Conservation (phyloP, 1,284 basidiomycete genomes). For the Sphagnurus paluster region DNA sequence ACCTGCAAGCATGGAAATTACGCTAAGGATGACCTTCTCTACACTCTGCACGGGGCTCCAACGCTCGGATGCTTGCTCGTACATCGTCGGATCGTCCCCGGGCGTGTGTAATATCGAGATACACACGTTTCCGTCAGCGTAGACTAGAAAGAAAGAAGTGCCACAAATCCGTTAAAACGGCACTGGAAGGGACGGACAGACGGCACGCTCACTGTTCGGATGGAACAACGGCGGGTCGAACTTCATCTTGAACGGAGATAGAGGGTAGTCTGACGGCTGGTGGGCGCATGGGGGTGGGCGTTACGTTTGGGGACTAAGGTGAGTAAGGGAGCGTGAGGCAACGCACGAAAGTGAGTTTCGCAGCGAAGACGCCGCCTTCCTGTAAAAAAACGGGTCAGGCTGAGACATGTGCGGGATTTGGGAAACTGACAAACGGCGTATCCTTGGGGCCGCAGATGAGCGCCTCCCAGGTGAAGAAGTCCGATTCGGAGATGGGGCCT, state of each 20-base stretch:
- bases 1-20: constrained; percentile 99
- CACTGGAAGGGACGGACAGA: constrained; percentile 2
- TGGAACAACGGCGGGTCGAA: constrained; percentile 98
- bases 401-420: constrained; percentile 6
- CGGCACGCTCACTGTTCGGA: constrained; percentile 81
- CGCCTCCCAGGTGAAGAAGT: constrained; percentile 99
- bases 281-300: constrained; percentile 54
- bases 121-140: constrained; percentile 94
- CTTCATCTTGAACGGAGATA: constrained; percentile 98
- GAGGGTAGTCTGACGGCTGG: constrained; percentile 89
- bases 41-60: constrained; percentile 99
- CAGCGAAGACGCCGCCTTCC: constrained; percentile 97
- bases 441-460: constrained; percentile 96
- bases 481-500: constrained; percentile 91
- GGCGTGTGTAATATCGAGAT: constrained; percentile 98
- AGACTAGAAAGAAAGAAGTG: constrained; percentile 51
- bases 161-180: constrained; percentile 8
- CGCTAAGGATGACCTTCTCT: constrained; percentile 94
- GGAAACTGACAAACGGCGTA: constrained; percentile 83
- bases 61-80: constrained; percentile 93
- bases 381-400: constrained; percentile 37
- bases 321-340: constrained; percentile 1
- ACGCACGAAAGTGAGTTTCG: constrained; percentile 89
- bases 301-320: constrained; percentile 8
- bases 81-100: constrained; percentile 90